Evolutionary conservation across 495 filamentous ascomycete genomes (phyloP), one percentile per base, ranked within the genome.

Genomic region (Penicillium turbatum): DNA sequence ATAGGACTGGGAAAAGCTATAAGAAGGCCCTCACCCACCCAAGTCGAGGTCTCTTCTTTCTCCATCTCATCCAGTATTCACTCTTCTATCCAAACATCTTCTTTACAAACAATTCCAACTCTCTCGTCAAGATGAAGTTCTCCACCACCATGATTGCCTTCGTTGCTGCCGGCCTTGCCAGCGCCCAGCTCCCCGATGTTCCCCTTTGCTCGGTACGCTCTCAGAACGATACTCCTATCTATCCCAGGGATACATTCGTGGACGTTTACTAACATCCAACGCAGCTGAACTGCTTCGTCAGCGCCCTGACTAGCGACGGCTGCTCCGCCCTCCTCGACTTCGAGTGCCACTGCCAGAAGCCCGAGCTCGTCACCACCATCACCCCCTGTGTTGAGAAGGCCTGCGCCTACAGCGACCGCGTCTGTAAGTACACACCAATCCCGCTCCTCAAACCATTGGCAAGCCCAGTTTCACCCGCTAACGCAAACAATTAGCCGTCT

Each of bases 261-360:
- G 8, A 50, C 7, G 48, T 32, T 1, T 1, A 50, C 48, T 57
- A 50, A 59, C 21, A 50, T 9, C 37, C 30, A 41, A 43, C 37
- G 2, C 42, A 79, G 76, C 48, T 78, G n/a, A 56, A 57, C 56
- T 80, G 77, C 64, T 75, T 79, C 54, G 26, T 78, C 51, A 45
- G 36, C 17, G 67, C 69, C 36, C 62, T 80, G 41, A 51, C 54
- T 27, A 56, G 36, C 34, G 76, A 79, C 57, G 76, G 76, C 48
- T 80, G 77, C 66, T 56, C 64, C 13, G 13, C 29, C 17, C 53
- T 79, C 37, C 70, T 64, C 38, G 76, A 80, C 63, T 80, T 80
- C 54, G 67, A 68, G 48, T 80, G 77, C 62, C 77, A 80, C 63
- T 80, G 77, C 63, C 63, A 72, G 59, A 76, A 77, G 60, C 56